Evolutionary conservation across 2,329 filamentous ascomycete species (phyloP), one percentile per base, ranked within the genome.

Genomic region (Alternaria conjuncta): DNA sequence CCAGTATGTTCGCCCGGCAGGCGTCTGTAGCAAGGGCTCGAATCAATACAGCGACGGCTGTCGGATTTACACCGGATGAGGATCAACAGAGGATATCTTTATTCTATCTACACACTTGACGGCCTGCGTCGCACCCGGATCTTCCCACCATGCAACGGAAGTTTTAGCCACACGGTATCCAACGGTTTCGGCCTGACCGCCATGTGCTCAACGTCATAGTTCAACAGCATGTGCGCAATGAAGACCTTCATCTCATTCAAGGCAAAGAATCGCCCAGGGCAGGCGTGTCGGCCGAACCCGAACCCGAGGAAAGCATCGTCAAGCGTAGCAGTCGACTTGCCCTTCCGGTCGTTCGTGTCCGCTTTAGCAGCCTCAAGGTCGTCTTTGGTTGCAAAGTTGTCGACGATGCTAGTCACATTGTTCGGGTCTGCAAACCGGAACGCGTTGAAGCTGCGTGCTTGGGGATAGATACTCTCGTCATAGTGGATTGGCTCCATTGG

Each of bases 241-340:
- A 69, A 67, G 5, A 69, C 54, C 23, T 69, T 69, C 65, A 67
- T 65, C 60, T 69, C 66, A n/a, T 68, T 66, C 26, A 68, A 49
- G 9, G 65, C 67, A 23, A 70, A 67, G 15, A 70, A 68, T 5
- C 65, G 58, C 5, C 67, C 67, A 2, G 67, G 67, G 18, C 67
- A 70, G 1, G 65, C 65, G 36, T 65, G 56, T 7, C 63, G 45
- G 26, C 67, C 67, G 46, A 70, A 68, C 1, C 67, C 67, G 44
- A 70, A 70, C 2, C 58, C 65, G n/a, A 69, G 51, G 55, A 69
- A 69, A 13, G 61, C 57, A 12, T 69, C 65, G 21, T 69, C 66
- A 5, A 69, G 60, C 5, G 66, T 69, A n/a, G 61, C 65, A 10
- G 66, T 65, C 5, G 66, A 69, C 46, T 67, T 69, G 23, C 54